phyloP scores from a whole-genome alignment of 805 yeast genomes.

The Kockiozyma suomiensis region DNA sequence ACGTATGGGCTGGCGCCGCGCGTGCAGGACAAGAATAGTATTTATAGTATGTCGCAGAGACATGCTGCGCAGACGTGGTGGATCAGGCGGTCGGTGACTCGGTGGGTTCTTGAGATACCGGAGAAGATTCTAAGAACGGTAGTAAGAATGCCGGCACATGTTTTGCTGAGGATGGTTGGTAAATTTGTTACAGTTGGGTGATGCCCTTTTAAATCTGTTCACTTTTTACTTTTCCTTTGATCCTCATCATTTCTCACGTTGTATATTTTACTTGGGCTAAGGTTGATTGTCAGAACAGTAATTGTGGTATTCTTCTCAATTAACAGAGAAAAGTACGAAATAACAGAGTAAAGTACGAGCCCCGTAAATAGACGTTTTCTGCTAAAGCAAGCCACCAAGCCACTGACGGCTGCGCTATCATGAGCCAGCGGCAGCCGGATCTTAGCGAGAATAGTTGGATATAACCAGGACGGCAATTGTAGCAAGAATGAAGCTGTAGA shows the following conservation, averaged over 20 bases:
- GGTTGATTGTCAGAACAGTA: too few species aligned
- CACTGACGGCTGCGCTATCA: neutral
- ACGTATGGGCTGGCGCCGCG: neutral
- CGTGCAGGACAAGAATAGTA: neutral
- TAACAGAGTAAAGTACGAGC: neutral
- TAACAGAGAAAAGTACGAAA: too few species aligned
- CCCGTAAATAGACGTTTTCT: neutral
- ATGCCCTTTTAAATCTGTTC: too few species aligned
- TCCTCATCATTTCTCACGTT: too few species aligned
- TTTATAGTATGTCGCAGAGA: neutral
- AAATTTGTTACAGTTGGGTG: neutral
- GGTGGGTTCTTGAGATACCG: constrained; percentile 5
- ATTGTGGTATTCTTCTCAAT: neutral
- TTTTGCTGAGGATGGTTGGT: constrained; percentile 5
- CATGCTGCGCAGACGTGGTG: neutral
- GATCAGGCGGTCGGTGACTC: neutral
- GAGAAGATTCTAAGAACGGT: neutral
- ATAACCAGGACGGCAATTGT: too few species aligned
- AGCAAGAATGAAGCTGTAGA: too few species aligned
- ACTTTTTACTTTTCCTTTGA: neutral
- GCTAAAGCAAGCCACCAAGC: constrained; percentile 8
- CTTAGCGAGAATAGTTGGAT: too few species aligned
- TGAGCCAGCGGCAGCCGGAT: too few species aligned
- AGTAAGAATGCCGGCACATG: constrained; percentile 1
- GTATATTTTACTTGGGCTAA: too few species aligned